phyloP scores from a whole-genome alignment of 306 rosid genomes.

The Sicyos edulis region DNA sequence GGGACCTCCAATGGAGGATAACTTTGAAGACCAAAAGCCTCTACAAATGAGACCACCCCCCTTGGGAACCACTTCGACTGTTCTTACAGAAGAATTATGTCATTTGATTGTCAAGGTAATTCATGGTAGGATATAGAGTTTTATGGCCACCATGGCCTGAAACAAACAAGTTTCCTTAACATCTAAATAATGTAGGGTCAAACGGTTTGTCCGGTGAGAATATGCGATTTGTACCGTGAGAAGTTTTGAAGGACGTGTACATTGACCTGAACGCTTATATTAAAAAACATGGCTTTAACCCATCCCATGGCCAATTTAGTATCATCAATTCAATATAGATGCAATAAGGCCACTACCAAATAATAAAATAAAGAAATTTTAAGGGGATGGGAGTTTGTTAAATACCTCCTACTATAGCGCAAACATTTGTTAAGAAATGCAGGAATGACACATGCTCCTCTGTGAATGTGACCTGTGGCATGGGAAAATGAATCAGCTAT shows the following conservation, averaged over 20 bases:
- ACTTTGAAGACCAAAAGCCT: no score
- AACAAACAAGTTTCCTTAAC: no score
- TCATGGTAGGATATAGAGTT: no score
- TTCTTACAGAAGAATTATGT: no score
- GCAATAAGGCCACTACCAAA: not conserved
- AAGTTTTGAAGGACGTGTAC: no score
- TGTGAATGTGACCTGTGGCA: conserved; percentile 69
- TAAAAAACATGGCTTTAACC: not conserved
- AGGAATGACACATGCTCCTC: conserved; percentile 82
- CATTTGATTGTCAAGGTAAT: not conserved
- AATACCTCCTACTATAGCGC: conserved; percentile 97
- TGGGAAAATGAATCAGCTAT: conserved; percentile 18
- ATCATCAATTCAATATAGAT: not conserved
- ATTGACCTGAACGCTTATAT: no score
- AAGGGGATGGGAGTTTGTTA: conserved; percentile 21
- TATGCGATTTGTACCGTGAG: no score
- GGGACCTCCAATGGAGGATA: no score
- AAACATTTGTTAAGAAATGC: conserved; percentile 91
- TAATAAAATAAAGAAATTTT: not conserved
- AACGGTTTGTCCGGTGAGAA: no score
- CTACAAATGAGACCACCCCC: no score
- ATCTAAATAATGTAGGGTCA: no score
- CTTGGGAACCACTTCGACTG: no score
- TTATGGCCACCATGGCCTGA: not conserved
- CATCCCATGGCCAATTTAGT: not conserved